These are phyloP conservation scores for Kockovaella imperatae DNA, from an alignment of 768 basidiomycete genomes.

Conservation along the genomic window DNA sequence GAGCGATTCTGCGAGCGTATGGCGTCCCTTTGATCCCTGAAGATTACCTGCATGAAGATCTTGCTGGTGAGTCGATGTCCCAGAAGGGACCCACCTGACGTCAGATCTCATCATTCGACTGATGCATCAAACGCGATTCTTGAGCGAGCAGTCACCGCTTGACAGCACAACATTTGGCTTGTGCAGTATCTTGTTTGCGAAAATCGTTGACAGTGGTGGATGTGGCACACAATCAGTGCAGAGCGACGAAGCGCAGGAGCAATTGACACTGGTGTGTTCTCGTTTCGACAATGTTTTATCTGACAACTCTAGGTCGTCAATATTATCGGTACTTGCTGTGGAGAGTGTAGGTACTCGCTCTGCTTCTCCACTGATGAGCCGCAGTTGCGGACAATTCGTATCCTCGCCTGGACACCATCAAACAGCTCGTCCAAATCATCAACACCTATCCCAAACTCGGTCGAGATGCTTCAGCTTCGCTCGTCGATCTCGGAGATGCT, in stretches of 20 bases:
- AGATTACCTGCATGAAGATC: constrained; percentile 62
- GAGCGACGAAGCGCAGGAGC: constrained; percentile 65
- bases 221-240: constrained; percentile 56
- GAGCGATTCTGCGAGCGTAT: constrained; percentile 72
- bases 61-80: constrained; percentile 46
- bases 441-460: constrained; percentile 67
- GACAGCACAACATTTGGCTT: constrained; percentile 82
- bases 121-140: constrained; percentile 68
- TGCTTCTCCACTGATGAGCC: neutral
- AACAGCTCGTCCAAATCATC: constrained; percentile 64
- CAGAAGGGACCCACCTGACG: neutral
- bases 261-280: constrained; percentile 61
- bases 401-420: constrained; percentile 64
- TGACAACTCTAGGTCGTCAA: constrained; percentile 47
- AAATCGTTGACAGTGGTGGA: constrained; percentile 64
- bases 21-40: constrained; percentile 62
- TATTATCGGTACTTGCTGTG: constrained; percentile 47
- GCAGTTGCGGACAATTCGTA: constrained; percentile 64
- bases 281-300: constrained; percentile 21
- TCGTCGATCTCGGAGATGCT: constrained; percentile 73
- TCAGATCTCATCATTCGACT: constrained; percentile 73
- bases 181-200: constrained; percentile 62
- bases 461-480: constrained; percentile 71
- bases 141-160: constrained; percentile 73
- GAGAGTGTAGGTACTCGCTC: constrained; percentile 56